A percentile compares a stretch with the other conserved stretches of the same genome.
Conservation (phyloP, 371 early-diverging fungal species). For the Circinella umbellata region DNA sequence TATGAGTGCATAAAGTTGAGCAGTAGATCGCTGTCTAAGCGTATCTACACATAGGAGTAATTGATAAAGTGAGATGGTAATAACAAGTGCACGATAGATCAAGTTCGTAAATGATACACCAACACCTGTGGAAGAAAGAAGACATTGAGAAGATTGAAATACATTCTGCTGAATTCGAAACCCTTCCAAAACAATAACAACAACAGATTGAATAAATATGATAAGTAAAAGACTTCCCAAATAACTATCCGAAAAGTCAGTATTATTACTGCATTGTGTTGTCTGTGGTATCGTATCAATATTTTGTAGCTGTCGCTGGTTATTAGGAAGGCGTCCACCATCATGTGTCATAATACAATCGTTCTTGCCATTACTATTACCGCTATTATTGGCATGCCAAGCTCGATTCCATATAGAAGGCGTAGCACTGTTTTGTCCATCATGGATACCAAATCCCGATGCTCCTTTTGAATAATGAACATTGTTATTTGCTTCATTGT, state of each 20-base stretch:
- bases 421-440: too few species aligned
- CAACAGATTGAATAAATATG: background rate
- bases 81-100: slow-evolving; percentile 17
- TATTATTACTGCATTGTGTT: too few species aligned
- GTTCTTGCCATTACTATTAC: too few species aligned
- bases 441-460: too few species aligned
- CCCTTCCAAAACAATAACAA: slow-evolving; percentile 7
- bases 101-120: slow-evolving; percentile 16
- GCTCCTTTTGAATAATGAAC: too few species aligned
- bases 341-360: too few species aligned
- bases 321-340: too few species aligned
- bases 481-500: background rate
- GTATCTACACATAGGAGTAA: slow-evolving; percentile 18
- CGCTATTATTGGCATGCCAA: too few species aligned
- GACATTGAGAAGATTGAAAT: background rate
- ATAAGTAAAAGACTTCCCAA: background rate
- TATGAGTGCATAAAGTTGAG: slow-evolving; percentile 6
- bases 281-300: too few species aligned
- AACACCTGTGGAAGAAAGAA: slow-evolving; percentile 1
- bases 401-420: too few species aligned
- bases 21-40: slow-evolving; percentile 6
- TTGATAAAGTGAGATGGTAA: slow-evolving; percentile 17
- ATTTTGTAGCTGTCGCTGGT: too few species aligned
- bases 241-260: too few species aligned
- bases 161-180: background rate